A percentile compares a stretch with the other conserved stretches of the same genome.
These are phyloP conservation scores for Rubus idaeus DNA, from an alignment of 306 rosid genomes.

Conservation along the genomic window DNA sequence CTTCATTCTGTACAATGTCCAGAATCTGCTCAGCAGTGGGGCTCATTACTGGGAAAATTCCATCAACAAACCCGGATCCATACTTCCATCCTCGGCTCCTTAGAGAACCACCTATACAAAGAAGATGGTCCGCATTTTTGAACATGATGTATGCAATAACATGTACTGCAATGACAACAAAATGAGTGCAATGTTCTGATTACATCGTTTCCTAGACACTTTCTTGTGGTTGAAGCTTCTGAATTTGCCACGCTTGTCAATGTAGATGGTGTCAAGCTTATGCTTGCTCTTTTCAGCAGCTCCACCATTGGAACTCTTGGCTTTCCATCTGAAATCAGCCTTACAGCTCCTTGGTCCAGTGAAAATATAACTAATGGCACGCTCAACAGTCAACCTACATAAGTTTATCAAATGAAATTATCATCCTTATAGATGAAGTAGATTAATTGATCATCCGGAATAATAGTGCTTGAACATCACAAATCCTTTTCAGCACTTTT, in stretches of 20 bases:
- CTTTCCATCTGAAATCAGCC: slow-evolving; percentile 32
- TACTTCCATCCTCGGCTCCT: slow-evolving; percentile 92
- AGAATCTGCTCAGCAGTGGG: slow-evolving; percentile 63
- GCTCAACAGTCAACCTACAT: slow-evolving; percentile 36
- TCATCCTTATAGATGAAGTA: background rate
- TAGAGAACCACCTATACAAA: slow-evolving; percentile 78
- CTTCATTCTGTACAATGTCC: slow-evolving; percentile 57
- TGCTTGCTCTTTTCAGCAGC: slow-evolving; percentile 61
- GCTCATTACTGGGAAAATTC: slow-evolving; percentile 83
- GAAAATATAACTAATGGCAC: slow-evolving; percentile 26
- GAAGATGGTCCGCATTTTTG: slow-evolving; percentile 16
- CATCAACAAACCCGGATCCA: slow-evolving; percentile 97
- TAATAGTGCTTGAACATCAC: no score
- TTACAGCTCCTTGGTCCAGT: slow-evolving; percentile 23
- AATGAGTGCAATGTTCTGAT: slow-evolving; percentile 9
- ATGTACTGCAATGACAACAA: slow-evolving; percentile 16
- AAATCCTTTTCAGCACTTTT: background rate
- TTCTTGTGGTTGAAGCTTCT: slow-evolving; percentile 81
- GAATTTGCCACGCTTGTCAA: slow-evolving; percentile 74
- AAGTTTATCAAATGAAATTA: slow-evolving; percentile 15
- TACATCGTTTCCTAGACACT: slow-evolving; percentile 81
- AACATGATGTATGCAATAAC: slow-evolving; percentile 19
- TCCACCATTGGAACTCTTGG: slow-evolving; percentile 48
- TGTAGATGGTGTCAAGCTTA: slow-evolving; percentile 63
- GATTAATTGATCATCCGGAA: background rate